Conservation (phyloP, 2,329 filamentous ascomycete species). For the Ophiostoma tasmaniense region DNA sequence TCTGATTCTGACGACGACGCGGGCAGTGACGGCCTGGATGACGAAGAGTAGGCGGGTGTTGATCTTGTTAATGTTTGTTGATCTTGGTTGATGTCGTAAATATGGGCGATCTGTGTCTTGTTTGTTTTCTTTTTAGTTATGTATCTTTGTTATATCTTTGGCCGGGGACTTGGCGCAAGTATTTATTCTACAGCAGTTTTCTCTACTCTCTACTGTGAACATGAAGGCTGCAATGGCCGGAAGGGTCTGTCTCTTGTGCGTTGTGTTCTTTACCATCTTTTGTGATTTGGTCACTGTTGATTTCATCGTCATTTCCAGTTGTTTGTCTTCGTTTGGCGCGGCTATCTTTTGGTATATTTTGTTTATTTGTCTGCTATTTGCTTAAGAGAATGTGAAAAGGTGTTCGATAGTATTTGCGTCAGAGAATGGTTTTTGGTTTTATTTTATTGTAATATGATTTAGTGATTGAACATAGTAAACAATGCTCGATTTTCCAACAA, state of each 20-base stretch:
- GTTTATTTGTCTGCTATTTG: not conserved
- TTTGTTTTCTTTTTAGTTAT: not conserved
- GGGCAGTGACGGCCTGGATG: constrained; percentile 11
- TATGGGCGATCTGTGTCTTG: not conserved
- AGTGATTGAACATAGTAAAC: too few relatives aligned
- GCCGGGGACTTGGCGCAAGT: not conserved
- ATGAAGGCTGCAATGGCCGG: not conserved
- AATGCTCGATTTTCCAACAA: too few relatives aligned
- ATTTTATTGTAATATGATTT: too few relatives aligned
- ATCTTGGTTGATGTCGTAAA: not conserved
- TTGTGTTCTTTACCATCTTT: not conserved
- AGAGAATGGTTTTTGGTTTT: too few relatives aligned
- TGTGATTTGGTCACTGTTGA: not conserved
- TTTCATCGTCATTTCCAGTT: not conserved
- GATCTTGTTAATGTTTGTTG: not conserved
- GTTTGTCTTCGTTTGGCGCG: not conserved
- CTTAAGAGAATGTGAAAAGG: not conserved
- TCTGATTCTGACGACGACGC: constrained; percentile 13
- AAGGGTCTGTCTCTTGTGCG: not conserved
- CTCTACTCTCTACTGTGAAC: not conserved
- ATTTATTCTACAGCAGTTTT: not conserved
- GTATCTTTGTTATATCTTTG: not conserved
- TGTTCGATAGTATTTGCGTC: too few relatives aligned
- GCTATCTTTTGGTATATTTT: not conserved
- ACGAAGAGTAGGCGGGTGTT: constrained; percentile 1